Conservation (phyloP, 2,329 filamentous ascomycete species). For the Alternaria triticimaculans region DNA sequence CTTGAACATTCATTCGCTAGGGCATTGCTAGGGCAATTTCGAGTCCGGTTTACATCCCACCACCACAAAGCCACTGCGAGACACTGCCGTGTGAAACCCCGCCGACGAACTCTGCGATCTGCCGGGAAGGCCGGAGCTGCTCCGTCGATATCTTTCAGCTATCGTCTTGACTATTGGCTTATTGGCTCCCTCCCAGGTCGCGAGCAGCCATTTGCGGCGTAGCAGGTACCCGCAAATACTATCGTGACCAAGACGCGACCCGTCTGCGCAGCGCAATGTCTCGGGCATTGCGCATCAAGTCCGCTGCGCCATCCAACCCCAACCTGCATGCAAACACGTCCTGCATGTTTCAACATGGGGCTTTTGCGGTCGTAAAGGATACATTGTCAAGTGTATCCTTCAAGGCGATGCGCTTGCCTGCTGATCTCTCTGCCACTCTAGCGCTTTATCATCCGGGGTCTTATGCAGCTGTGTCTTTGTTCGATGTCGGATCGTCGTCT, state of each 20-base stretch:
- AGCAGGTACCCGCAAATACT: constrained; percentile 7
- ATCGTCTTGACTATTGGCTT: constrained; percentile 16
- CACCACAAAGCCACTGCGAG: constrained; percentile 21
- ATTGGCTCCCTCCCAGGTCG: constrained; percentile 5
- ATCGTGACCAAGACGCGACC: constrained; percentile 9
- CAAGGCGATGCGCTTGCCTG: constrained; percentile 14
- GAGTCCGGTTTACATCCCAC: constrained; percentile 30
- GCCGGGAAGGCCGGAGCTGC: constrained; percentile 22
- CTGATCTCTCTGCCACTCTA: constrained; percentile 18
- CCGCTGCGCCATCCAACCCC: constrained; percentile 13
- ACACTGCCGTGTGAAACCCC: constrained; percentile 30
- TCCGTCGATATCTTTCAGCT: constrained; percentile 10
- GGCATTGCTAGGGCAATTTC: constrained; percentile 25
- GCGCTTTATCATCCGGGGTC: constrained; percentile 13
- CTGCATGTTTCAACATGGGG: constrained; percentile 11
- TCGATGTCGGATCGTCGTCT: constrained; percentile 56
- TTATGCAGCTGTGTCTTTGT: constrained; percentile 27
- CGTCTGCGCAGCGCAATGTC: constrained; percentile 4
- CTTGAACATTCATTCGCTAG: constrained; percentile 41
- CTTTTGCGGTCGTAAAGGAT: constrained; percentile 5
- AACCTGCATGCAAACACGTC: constrained; percentile 6
- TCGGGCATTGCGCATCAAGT: constrained; percentile 9
- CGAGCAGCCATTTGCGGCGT: constrained; percentile 17
- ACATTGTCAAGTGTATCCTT: constrained; percentile 8
- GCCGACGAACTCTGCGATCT: constrained; percentile 30